Base-by-base conservation (phyloP, 768 basidiomycete species). In the Termitomyces sp. region DNA sequence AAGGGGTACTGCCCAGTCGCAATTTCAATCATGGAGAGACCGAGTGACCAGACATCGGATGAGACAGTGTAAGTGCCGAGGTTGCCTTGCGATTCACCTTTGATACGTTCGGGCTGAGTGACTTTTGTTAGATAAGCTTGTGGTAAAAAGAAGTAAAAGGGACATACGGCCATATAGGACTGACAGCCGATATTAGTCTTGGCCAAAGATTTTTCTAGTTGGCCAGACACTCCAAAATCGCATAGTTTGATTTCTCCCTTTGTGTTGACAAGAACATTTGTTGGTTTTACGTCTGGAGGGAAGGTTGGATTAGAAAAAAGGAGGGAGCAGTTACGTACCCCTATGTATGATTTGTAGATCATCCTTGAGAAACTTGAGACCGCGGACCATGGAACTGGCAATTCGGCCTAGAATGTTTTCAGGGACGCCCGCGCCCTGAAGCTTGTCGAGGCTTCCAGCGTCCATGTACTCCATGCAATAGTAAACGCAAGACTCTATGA, bases 391-490 rank as follows among this genome's bases (percentile, higher is more conserved):
- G 57, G 78, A 82, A 10, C 76, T 77, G 1, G 93, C 87, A 52
- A 98, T 89, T 46, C 89, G 79, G 12, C 85, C 84, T 22, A 99
- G 75, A 10, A 96, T 92, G 37, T 84, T 77, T 66, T 99, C 97
- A 46, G 83, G 82, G 57, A 85, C 76, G 42, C 86, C 81, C 15
- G 74, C 73, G 43, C 73, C 75, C 49, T 76, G 73, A 28, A 98
- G 78, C 60, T 87, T 90, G 68, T 98, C 97, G 45, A 99, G 79
- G 40, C 87, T 90, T n/a, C 95, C 94, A 11, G 94, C 95, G 68
- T 99, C 96, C 97, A 99, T 99, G 73, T 87, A 92, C 76, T 99
- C 97, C 95, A 98, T 98, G 72, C 95, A 98, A 70, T 97, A 98
- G 73, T 99, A 98, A 22, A 99, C 97, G 69, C 96, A 99, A n/a